Conservation (phyloP, 441 rosid species). For the Populus tomentosa region DNA sequence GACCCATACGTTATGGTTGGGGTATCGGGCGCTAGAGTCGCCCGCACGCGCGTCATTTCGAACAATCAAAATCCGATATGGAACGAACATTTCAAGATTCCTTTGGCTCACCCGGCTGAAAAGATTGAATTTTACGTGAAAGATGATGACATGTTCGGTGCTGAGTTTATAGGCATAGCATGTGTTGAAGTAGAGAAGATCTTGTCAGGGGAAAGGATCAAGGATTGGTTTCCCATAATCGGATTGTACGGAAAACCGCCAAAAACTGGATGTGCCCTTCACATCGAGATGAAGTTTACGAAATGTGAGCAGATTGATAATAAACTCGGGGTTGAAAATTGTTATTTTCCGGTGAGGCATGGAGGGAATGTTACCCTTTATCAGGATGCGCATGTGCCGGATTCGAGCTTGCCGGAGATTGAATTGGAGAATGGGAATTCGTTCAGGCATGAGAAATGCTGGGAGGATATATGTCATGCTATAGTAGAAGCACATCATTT, state of each 20-base stretch:
- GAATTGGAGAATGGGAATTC: slow-evolving; percentile 49
- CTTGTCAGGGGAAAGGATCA: slow-evolving; percentile 38
- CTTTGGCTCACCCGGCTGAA: slow-evolving; percentile 66
- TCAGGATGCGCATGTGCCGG: slow-evolving; percentile 73
- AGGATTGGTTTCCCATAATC: slow-evolving; percentile 63
- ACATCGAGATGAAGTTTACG: slow-evolving; percentile 47
- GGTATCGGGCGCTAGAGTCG: slow-evolving; percentile 65
- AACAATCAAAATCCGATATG: slow-evolving; percentile 62
- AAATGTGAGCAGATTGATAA: slow-evolving; percentile 46
- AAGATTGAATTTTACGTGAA: slow-evolving; percentile 61
- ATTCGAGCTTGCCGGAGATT: slow-evolving; percentile 41
- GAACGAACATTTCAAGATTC: slow-evolving; percentile 66
- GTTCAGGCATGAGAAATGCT: slow-evolving; percentile 52
- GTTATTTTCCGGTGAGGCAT: slow-evolving; percentile 65
- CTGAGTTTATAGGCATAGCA: slow-evolving; percentile 67
- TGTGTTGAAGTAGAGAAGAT: slow-evolving; percentile 38
- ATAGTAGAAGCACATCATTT: slow-evolving; percentile 78
- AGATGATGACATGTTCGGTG: slow-evolving; percentile 77
- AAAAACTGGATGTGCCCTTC: slow-evolving; percentile 57
- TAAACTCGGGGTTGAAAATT: slow-evolving; percentile 43
- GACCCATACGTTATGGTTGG: slow-evolving; percentile 86
- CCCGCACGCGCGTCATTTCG: slow-evolving; percentile 71
- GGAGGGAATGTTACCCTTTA: slow-evolving; percentile 63
- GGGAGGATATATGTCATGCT: slow-evolving; percentile 89
- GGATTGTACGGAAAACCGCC: slow-evolving; percentile 53